A percentile compares a stretch with the other conserved stretches of the same genome.
phyloP scores from a whole-genome alignment of 108 stramenopile genomes.

The Phaeodactylum tricornutum region DNA sequence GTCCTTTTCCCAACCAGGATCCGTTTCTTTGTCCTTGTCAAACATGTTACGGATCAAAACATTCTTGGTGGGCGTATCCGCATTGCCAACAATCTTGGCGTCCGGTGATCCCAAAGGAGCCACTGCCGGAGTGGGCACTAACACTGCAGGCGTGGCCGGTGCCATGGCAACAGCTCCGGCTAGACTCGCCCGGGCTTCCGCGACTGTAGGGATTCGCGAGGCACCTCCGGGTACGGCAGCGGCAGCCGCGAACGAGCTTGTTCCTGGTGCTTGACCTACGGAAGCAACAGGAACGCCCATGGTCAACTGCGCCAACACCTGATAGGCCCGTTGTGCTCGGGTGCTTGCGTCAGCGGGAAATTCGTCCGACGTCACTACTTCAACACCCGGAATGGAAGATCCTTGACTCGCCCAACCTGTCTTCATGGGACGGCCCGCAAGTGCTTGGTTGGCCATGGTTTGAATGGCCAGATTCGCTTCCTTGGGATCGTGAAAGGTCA shows the following conservation, averaged over 20 bases:
- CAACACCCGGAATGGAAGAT: constrained; percentile 29
- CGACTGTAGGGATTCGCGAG: constrained; percentile 17
- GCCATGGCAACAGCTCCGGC: constrained; percentile 11
- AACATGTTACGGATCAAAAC: constrained; percentile 92
- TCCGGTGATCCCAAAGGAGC: neutral
- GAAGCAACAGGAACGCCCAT: constrained; percentile 7
- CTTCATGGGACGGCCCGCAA: constrained; percentile 51
- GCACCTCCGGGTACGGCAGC: constrained; percentile 16
- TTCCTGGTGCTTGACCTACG: constrained; percentile 16
- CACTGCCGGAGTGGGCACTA: no score
- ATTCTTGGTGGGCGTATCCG: constrained; percentile 18
- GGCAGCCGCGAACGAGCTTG: constrained; percentile 22
- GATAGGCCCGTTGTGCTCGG: constrained; percentile 50
- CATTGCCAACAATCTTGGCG: constrained; percentile 15
- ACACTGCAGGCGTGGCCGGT: constrained; percentile 8
- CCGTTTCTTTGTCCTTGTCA: constrained; percentile 86
- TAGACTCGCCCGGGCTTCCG: constrained; percentile 18
- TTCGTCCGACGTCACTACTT: constrained; percentile 43
- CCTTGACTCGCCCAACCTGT: constrained; percentile 84
- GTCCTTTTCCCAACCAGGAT: constrained; percentile 81
- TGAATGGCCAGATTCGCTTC: constrained; percentile 81
- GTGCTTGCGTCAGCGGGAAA: constrained; percentile 66
- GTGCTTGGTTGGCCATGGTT: constrained; percentile 65
- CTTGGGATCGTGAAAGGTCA: constrained; percentile 61
- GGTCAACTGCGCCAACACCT: constrained; percentile 33